Evolutionary conservation across 1,284 basidiomycete species (phyloP), one percentile per base, ranked within the genome.

Genomic region (Laetiporus sulphureus): DNA sequence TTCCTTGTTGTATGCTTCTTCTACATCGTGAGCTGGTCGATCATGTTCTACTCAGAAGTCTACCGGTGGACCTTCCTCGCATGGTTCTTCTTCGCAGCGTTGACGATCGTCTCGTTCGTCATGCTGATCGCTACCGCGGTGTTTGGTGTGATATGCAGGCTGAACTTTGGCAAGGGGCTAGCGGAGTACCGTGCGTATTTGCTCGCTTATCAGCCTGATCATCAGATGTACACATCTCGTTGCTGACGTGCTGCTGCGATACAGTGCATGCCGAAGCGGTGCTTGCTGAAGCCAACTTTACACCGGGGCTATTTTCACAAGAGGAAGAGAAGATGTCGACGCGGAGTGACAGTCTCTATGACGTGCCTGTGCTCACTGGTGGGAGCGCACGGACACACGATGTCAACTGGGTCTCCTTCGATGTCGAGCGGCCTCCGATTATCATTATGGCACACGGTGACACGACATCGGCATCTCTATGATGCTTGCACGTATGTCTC

Each of bases 41-140:
- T 66, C 48, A 77, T 79, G 71, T 78, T 79, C 56, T 65, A 71
- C 41, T 72, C 73, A 4, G 54, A 60, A 10, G 67, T 73, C 3
- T 81, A 75, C 50, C 64, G 69, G 38, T 77, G 75, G 68, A 68
- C 69, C 2, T 77, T 74, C 59, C 41, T 71, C 36, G 66, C 75
- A 47, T 81, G 76, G 75, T 70, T 74, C 0, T 76, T 72, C 55
- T 66, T 79, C 34, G 73, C 63, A 13, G 63, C 63, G 56, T 65
- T 68, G 47, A 71, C 69, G 3, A 60, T 70, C 18, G 59, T 67
- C 8, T 73, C 75, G 0, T 64, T 76, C 45, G 45, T 71, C 21
- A 60, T 77, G 16, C 63, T 77, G 33, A 45, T 70, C 27, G 59
- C 65, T 13, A 71, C 67, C 24, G 58, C 67, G 36, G 55, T 66